phyloP scores from a whole-genome alignment of 2,329 filamentous ascomycete species.

The Hypoxylon sp. region DNA sequence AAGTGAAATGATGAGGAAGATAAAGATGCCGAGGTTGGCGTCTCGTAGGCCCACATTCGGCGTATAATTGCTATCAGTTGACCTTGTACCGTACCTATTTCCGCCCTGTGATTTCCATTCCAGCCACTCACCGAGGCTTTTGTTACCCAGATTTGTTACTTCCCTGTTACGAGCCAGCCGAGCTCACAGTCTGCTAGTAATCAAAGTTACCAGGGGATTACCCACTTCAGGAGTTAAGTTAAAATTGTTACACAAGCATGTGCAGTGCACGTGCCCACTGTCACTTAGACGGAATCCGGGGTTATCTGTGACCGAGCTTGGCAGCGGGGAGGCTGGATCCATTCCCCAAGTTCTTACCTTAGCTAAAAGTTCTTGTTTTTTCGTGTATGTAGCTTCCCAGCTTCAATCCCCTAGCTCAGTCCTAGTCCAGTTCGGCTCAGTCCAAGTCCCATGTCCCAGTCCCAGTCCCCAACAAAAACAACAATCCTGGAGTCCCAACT shows the following conservation, averaged over 20 bases:
- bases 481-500: not conserved
- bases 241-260: slow-evolving; percentile 21
- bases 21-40: slow-evolving; percentile 40
- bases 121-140: slow-evolving; percentile 18
- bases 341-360: not conserved
- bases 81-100: slow-evolving; percentile 10
- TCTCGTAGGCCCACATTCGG: slow-evolving; percentile 30
- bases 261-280: slow-evolving; percentile 21
- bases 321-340: not conserved
- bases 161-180: slow-evolving; percentile 6
- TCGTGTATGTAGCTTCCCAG: no score
- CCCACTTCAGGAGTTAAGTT: not conserved
- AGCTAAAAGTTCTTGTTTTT: no score
- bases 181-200: not conserved
- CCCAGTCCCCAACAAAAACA: not conserved
- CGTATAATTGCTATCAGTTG: slow-evolving; percentile 26
- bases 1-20: not conserved
- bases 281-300: slow-evolving; percentile 36
- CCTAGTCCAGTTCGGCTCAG: no score
- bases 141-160: slow-evolving; percentile 12
- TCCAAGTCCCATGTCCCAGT: no score
- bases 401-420: not conserved
- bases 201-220: not conserved
- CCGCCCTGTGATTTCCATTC: slow-evolving; percentile 15
- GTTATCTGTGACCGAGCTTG: slow-evolving; percentile 38